Evolutionary conservation across 2,329 filamentous ascomycete genomes (phyloP), one percentile per base, ranked within the genome.

Genomic region (Exserohilum turcica): DNA sequence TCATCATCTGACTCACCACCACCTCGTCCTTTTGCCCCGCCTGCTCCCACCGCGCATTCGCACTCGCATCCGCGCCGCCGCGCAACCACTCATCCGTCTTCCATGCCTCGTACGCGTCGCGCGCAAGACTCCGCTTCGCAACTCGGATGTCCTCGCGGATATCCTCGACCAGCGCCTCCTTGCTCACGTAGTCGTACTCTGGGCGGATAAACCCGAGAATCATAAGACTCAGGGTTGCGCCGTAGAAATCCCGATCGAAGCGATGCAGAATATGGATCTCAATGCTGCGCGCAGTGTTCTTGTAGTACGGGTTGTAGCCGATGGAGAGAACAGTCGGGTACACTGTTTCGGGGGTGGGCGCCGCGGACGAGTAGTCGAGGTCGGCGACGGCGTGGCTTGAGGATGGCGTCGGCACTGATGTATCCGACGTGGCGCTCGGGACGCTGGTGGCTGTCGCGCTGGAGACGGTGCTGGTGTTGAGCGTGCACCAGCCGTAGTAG

Each of bases 291-390:
- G 90, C 86, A 4, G 83, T 87, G 81, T 99, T 97, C 74, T 92
- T 92, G 83, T 96, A 99, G 78, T 92, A 97, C 0, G 94, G 94
- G 76, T 97, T 99, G 83, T 92, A 97, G 38, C 94, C 94, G 33
- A 74, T 71, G 15, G 54, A 61, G 1, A 74, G 63, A 1, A 74
- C 71, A 8, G 71, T 73, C 1, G 69, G 69, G 59, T 72, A 74
- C 0, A 64, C 44, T 1, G 67, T 56, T 0, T 56, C 56, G 0
- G 61, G 40, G 1, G 55, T 60, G 1, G 64, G 44, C 2, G 54
- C 43, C 2, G 61, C 48, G n/a, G 66, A 52, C 0, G 61, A 28
- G 43, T 63, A 64, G 37, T 63, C 50, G 19, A 69, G 60, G 53
- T 70, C 65, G 40, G 56, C 59, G 60, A 72, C 58, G 31, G 57